These are phyloP conservation scores for Phoma herbarum DNA, from an alignment of 2,329 filamentous ascomycete genomes.

Conservation along the genomic window DNA sequence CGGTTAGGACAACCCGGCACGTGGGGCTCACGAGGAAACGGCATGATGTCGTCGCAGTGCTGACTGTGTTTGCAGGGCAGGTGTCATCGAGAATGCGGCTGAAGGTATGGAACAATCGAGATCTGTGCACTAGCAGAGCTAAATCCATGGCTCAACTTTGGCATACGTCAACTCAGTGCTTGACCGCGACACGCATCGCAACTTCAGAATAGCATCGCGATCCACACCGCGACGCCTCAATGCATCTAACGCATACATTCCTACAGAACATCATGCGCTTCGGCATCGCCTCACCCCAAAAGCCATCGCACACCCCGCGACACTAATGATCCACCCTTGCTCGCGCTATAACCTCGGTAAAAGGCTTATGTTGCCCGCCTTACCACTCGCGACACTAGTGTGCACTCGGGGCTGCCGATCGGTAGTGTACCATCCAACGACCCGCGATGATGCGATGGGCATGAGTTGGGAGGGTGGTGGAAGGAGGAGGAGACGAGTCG, in stretches of 20 bases:
- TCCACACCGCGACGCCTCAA: background rate
- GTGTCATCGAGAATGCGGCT: conserved; percentile 14
- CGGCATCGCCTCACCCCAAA: conserved; percentile 19
- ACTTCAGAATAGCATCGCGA: background rate
- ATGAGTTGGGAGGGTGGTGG: background rate
- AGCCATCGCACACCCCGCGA: conserved; percentile 22
- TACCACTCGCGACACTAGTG: background rate
- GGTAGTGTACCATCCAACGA: conserved; percentile 15
- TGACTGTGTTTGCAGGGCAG: conserved; percentile 2
- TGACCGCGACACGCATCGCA: conserved; percentile 1
- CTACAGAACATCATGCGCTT: background rate
- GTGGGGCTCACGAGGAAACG: conserved; percentile 12
- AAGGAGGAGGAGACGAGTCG: background rate
- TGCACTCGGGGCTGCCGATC: conserved; percentile 19
- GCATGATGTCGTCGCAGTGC: conserved; percentile 10
- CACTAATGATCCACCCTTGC: background rate
- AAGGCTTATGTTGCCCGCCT: conserved; percentile 4
- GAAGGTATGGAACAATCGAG: conserved; percentile 14
- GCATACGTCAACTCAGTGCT: background rate
- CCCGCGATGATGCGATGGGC: conserved; percentile 6
- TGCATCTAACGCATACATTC: background rate
- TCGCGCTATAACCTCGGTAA: conserved; percentile 6
- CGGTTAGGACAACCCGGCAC: conserved; percentile 9
- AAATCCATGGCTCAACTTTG: background rate
- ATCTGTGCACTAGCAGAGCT: conserved; percentile 8